A percentile compares a stretch with the other conserved stretches of the same genome.
Evolutionary conservation across 768 basidiomycete species (phyloP).

Genomic region (Boletus eberwhitei): DNA sequence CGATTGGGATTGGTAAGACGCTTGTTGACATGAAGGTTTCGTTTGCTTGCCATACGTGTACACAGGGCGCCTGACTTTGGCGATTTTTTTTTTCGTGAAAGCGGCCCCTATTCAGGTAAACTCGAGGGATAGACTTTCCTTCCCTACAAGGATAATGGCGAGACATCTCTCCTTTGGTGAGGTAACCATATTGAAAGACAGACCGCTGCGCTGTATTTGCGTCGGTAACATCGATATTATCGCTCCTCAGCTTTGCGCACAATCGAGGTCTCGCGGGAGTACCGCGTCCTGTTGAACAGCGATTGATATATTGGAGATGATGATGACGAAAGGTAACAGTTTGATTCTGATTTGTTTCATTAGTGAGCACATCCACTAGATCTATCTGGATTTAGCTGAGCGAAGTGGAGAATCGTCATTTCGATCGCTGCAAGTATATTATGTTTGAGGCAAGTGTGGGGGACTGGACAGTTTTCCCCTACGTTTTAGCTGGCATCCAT

Average conservation of each 20-base stretch:
- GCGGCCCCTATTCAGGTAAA: too few relatives aligned
- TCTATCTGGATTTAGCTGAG: background rate
- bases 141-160: background rate
- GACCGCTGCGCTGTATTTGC: background rate
- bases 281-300: background rate
- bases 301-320: background rate
- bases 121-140: background rate
- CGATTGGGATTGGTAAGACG: constrained; percentile 65
- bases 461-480: background rate
- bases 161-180: background rate
- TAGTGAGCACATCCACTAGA: background rate
- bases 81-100: background rate
- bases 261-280: background rate
- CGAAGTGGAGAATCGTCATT: background rate
- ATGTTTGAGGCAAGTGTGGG: too few relatives aligned
- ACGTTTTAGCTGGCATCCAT: background rate
- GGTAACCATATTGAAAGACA: background rate
- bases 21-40: constrained; percentile 66
- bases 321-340: background rate
- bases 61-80: background rate
- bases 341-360: background rate
- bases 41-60: constrained; percentile 44
- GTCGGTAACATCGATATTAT: background rate
- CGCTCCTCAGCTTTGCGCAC: background rate
- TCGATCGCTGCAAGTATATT: background rate